These are phyloP conservation scores for Fraxinus excelsior DNA, from an alignment of 257 asterid species.

Conservation along the genomic window DNA sequence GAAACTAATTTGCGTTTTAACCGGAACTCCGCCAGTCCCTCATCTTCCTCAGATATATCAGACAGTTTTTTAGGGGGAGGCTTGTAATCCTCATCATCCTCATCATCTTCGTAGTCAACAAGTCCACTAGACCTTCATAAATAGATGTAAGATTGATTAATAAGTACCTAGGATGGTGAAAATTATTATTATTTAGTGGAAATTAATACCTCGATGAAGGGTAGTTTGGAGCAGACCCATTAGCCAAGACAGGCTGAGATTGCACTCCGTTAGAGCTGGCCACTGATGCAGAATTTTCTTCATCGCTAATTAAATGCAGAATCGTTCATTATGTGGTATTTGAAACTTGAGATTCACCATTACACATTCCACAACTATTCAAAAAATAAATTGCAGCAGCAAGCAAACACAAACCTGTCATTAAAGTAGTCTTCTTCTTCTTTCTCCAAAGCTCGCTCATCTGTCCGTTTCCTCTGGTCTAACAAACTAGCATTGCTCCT, in stretches of 20 bases:
- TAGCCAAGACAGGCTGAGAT: constrained; percentile 48
- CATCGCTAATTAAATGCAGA: constrained; percentile 52
- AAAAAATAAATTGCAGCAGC: no score
- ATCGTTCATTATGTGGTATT: constrained; percentile 1
- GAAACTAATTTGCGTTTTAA: constrained; percentile 71
- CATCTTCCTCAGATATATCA: constrained; percentile 62
- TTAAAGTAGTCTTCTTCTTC: constrained; percentile 97
- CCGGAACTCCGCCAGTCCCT: constrained; percentile 46
- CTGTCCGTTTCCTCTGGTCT: constrained; percentile 78
- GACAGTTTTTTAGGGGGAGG: constrained; percentile 75
- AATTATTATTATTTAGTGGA: constrained; percentile 6
- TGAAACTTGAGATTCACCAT: background rate
- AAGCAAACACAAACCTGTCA: constrained; percentile 61
- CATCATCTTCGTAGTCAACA: constrained; percentile 96
- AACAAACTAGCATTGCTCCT: constrained; percentile 46
- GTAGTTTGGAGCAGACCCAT: constrained; percentile 54
- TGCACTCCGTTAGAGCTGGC: constrained; percentile 44
- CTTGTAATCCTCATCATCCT: constrained; percentile 88
- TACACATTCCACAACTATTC: background rate
- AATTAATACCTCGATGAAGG: constrained; percentile 57
- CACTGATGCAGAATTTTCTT: constrained; percentile 93
- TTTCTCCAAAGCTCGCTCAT: constrained; percentile 91
- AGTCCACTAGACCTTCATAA: constrained; percentile 80
- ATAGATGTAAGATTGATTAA: constrained; percentile 15
- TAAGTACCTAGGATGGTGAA: constrained; percentile 3